A percentile compares a stretch with the other conserved stretches of the same genome.
Conservation (phyloP, 306 rosid genomes). For the Pyrus betulifolia region DNA sequence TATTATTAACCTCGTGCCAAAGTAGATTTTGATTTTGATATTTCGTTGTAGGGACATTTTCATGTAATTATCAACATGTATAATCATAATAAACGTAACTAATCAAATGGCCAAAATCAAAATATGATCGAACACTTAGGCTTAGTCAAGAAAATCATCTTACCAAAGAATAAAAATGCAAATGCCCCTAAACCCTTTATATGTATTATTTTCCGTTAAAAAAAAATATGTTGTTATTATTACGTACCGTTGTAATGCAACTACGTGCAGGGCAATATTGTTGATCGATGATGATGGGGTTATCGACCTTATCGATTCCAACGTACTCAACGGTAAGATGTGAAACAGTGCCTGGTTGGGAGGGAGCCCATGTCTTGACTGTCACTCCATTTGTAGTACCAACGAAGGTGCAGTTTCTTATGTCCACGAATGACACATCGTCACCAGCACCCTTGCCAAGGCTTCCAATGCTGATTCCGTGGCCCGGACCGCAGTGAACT, state of each 20-base stretch:
- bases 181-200: too few species aligned
- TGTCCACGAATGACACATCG: not conserved
- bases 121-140: too few species aligned
- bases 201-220: too few species aligned
- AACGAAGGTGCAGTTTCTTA: slow-evolving; percentile 5
- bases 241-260: slow-evolving; percentile 6
- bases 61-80: too few species aligned
- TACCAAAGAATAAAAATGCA: too few species aligned
- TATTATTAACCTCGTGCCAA: too few species aligned
- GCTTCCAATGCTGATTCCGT: slow-evolving; percentile 39
- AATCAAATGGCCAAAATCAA: too few species aligned
- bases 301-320: slow-evolving; percentile 1
- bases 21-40: too few species aligned
- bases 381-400: slow-evolving; percentile 34
- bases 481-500: slow-evolving; percentile 28
- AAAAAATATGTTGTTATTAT: not conserved
- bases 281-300: slow-evolving; percentile 40
- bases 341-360: not conserved
- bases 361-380: slow-evolving; percentile 28
- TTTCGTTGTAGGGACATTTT: too few species aligned
- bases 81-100: too few species aligned
- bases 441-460: slow-evolving; percentile 5
- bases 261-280: slow-evolving; percentile 18
- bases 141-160: too few species aligned
- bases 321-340: slow-evolving; percentile 10